Base-by-base conservation (phyloP, 2,329 filamentous ascomycete species). In the Epichloe hybrida region DNA sequence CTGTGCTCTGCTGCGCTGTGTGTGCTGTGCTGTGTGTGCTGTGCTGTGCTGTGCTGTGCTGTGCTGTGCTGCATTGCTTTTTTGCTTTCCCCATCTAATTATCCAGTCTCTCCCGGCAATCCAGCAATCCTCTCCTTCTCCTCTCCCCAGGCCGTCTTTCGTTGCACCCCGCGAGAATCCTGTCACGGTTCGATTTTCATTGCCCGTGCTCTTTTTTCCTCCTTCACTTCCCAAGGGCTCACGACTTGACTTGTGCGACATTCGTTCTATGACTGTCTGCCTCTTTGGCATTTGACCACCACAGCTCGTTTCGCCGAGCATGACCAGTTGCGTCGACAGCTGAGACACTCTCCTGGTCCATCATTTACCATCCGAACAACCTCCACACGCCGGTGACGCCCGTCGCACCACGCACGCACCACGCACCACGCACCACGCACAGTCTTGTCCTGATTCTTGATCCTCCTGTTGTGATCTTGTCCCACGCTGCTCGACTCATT, bases 331-430 rank as follows among this genome's bases (percentile, higher is more conserved):
- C 40, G 42, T 34, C 52, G 34, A 44, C 40, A 35, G 49, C 49
- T 53, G 49, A 53, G 49, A 53, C 52, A 49, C 36, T 40, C 36
- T 46, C 46, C 42, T 35, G 31, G 27, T 40, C 48, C 36, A 38
- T 48, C 49, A 40, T 53, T 45, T 46, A 48, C 49, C 49, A 37
- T 39, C 44, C 13, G 48, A 37, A 42, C 35, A 37, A 42, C 35
- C 45, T 31, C 38, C 20, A 41, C 38, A 43, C 47, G 37, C 51
- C 42, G 13, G 13, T 34, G 36, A 43, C 34, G 40, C 34, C 36
- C 36, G 41, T 46, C 42, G 15, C 40, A 47, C 36, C 41, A 34
- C 27, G 5, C 39, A 41, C 31, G 17, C 6, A 23, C 23, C 23
- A 27, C 17, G 17, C 17, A 38, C 35, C 34, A 52, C 36, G 13